These are phyloP conservation scores for Inga laurina DNA, from an alignment of 306 rosid species.

Conservation along the genomic window DNA sequence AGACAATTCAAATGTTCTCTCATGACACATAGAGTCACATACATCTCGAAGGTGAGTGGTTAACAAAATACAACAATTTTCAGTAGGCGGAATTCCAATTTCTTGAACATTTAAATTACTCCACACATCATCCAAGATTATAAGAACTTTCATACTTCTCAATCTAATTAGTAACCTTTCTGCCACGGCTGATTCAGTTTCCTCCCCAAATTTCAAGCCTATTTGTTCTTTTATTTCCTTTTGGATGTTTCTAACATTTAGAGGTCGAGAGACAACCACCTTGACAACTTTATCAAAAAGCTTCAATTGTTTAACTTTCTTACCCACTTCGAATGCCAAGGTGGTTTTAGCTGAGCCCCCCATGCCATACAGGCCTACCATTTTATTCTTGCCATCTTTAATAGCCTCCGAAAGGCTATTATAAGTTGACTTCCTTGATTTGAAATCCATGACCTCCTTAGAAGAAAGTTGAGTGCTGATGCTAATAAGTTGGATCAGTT, in stretches of 20 bases:
- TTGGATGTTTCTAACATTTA: neutral
- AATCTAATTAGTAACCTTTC: neutral
- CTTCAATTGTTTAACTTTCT: neutral
- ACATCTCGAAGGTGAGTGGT: neutral
- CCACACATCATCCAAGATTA: constrained; percentile 24
- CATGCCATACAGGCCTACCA: no score
- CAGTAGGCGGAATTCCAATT: neutral
- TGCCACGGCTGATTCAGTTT: neutral
- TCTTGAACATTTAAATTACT: neutral
- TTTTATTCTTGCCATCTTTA: no score
- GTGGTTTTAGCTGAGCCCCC: no score
- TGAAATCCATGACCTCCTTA: no score
- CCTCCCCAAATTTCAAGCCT: neutral
- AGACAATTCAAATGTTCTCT: neutral
- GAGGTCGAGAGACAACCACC: neutral
- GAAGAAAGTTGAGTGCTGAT: no score
- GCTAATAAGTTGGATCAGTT: no score
- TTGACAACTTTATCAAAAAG: neutral
- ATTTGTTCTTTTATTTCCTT: neutral
- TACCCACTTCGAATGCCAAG: neutral
- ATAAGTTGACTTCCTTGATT: no score
- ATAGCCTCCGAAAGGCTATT: no score
- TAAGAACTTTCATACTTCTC: neutral
- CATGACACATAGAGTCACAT: neutral
- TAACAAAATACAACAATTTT: neutral